Evolutionary conservation across 352 stramenopile species (phyloP).

Genomic region (Phytopythium vexans): DNA sequence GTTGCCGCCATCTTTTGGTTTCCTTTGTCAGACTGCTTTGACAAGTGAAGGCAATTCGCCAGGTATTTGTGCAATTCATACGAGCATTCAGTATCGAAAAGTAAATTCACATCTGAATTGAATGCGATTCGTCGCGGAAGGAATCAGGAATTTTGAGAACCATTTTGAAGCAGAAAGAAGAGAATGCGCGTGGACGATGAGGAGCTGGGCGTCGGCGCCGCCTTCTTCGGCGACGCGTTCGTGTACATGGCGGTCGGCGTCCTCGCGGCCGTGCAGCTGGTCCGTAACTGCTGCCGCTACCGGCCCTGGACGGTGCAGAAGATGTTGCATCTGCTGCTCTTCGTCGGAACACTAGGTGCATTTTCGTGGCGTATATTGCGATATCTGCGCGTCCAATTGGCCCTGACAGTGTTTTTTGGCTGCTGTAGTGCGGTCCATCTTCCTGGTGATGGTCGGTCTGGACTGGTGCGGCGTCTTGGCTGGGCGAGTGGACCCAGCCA

Average conservation of each 20-base stretch:
- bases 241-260: conserved; percentile 66
- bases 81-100: too few relatives aligned
- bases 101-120: too few relatives aligned
- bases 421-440: conserved; percentile 51
- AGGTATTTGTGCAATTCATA: too few relatives aligned
- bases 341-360: conserved; percentile 66
- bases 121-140: too few relatives aligned
- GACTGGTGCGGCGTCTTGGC: conserved; percentile 84
- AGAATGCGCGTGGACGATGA: conserved; percentile 9
- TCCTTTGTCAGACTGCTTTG: not conserved
- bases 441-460: conserved; percentile 66
- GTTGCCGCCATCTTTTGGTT: conserved; percentile 13
- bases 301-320: conserved; percentile 86
- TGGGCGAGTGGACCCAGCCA: conserved; percentile 50
- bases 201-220: conserved; percentile 44
- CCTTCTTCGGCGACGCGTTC: conserved; percentile 69
- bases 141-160: too few relatives aligned
- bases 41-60: too few relatives aligned
- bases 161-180: too few relatives aligned
- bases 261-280: conserved; percentile 59
- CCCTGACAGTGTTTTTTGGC: conserved; percentile 1
- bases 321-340: conserved; percentile 84
- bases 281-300: conserved; percentile 82
- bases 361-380: not conserved
- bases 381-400: not conserved